phyloP scores from a whole-genome alignment of 2,329 filamentous ascomycete species.

The Aureobasidium zeae region DNA sequence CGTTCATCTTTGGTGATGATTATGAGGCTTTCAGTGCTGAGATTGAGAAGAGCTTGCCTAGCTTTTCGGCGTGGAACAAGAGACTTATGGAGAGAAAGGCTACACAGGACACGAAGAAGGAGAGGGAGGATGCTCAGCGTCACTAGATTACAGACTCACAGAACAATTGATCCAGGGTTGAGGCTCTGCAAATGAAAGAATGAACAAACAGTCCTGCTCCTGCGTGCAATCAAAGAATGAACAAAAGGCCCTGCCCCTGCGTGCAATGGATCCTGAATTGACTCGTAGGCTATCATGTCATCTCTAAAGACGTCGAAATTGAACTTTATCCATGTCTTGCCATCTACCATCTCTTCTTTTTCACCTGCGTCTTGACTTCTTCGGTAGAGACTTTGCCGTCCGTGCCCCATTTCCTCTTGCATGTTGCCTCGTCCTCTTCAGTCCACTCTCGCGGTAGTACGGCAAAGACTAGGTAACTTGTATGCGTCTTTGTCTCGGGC shows the following conservation, averaged over 20 bases:
- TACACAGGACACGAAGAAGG: constrained; percentile 20
- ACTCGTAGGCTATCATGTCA: no score
- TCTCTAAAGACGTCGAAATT: no score
- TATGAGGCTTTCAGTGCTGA: constrained; percentile 15
- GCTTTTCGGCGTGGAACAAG: constrained; percentile 17
- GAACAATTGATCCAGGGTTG: no score
- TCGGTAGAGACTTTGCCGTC: constrained; percentile 43
- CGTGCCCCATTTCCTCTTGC: constrained; percentile 35
- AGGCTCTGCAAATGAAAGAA: no score
- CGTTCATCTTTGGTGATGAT: constrained; percentile 15
- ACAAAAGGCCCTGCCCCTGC: no score
- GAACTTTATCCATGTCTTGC: no score
- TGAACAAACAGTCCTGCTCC: no score
- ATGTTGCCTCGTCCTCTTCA: constrained; percentile 67
- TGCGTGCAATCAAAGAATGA: no score
- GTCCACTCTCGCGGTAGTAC: constrained; percentile 80
- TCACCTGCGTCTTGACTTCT: constrained; percentile 36
- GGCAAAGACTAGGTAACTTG: constrained; percentile 93
- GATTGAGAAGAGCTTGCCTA: constrained; percentile 18
- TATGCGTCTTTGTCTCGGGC: constrained; percentile 87
- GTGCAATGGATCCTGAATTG: no score
- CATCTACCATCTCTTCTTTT: no score
- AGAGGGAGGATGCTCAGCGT: constrained; percentile 20
- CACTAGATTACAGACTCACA: no score
- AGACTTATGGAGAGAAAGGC: constrained; percentile 17